Evolutionary conservation across 257 asterid species (phyloP), one percentile per base, ranked within the genome.

Genomic region (Rubia yunnanensis): DNA sequence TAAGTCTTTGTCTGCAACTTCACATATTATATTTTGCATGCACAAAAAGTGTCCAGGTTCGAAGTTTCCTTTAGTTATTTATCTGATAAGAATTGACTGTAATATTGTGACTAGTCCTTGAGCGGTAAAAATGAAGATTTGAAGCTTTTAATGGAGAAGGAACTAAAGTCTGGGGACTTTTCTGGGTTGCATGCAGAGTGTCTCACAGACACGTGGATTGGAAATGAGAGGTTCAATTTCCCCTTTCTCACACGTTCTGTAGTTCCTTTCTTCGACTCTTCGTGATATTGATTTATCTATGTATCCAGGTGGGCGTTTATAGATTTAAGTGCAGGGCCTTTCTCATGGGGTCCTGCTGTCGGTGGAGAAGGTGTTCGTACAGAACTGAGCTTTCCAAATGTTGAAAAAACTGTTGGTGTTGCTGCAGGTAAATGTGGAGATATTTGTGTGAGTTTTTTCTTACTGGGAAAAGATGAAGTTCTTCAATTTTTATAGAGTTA

Each of bases 281-380:
- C 54, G 61, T 38, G 34, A 56, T 44, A 23, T 35, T 56, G 60
- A 56, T 63, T 18, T 64, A 57, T 61, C 52, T 60, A 35, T 73
- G 46, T 80, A 72, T 74, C 77, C 76, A 94, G 99, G 88, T 94
- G 99, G 99, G 99, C 97, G 8, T 88, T 94, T 69, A 76, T 90
- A 30, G 99, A 94, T 82, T 85, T 94, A 84, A 82, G 88, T 66
- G 97, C 97, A 0, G 97, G 99, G 49, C 95, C 99, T 79, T 94
- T 94, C 74, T 77, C 95, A 20, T 94, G 99, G 99, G 99, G 99
- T 31, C 96, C 99, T 79, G 91, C 96, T 26, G 99, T 94, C 8
- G 99, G 97, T 58, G 97, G 99, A 73, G 97, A 92, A 85, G 99
- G 99, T 68, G 99, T 94, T 27, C 97, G 99, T 54, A 90, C 95